Evolutionary conservation across 2,329 filamentous ascomycete species (phyloP).

Genomic region (Neoascochyta sp.): DNA sequence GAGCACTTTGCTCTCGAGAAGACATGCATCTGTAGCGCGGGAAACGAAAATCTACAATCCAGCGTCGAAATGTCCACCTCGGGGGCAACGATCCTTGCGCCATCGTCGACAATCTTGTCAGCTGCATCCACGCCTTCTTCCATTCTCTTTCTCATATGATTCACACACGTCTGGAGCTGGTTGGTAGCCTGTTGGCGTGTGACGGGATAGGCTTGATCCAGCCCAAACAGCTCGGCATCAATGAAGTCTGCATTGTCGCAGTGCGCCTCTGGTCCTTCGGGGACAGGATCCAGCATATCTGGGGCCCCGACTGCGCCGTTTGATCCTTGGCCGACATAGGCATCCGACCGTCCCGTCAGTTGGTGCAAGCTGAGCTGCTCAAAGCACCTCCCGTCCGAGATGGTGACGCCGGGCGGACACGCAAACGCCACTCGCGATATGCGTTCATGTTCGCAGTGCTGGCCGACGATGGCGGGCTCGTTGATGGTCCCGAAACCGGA

Average conservation of each 20-base stretch:
- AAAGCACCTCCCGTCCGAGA: conserved; percentile 21
- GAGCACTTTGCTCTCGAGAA: conserved; percentile 16
- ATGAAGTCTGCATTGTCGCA: conserved; percentile 27
- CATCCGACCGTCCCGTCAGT: conserved; percentile 17
- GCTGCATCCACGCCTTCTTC: conserved; percentile 19
- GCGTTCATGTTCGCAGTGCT: conserved; percentile 25
- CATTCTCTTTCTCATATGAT: conserved; percentile 15
- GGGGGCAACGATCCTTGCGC: conserved; percentile 12
- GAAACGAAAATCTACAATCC: conserved; percentile 22
- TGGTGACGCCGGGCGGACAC: conserved; percentile 8
- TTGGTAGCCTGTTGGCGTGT: conserved; percentile 17
- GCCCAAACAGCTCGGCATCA: conserved; percentile 11
- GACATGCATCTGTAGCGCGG: conserved; percentile 17
- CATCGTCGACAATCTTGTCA: conserved; percentile 17
- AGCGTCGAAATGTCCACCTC: conserved; percentile 15
- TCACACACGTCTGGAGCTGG: conserved; percentile 17
- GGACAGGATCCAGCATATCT: conserved; percentile 21
- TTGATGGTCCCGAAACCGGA: conserved; percentile 21
- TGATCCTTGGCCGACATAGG: conserved; percentile 17
- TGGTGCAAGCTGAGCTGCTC: conserved; percentile 19
- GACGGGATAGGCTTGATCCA: conserved; percentile 15
- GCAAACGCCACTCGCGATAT: conserved; percentile 21
- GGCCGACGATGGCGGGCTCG: conserved; percentile 17
- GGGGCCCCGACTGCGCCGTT: conserved; percentile 25
- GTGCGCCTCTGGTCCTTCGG: conserved; percentile 23